A percentile compares a stretch with the other conserved stretches of the same genome.
Evolutionary conservation across 2,329 filamentous ascomycete genomes (phyloP).

Genomic region (Sarocladiaceae sp.): DNA sequence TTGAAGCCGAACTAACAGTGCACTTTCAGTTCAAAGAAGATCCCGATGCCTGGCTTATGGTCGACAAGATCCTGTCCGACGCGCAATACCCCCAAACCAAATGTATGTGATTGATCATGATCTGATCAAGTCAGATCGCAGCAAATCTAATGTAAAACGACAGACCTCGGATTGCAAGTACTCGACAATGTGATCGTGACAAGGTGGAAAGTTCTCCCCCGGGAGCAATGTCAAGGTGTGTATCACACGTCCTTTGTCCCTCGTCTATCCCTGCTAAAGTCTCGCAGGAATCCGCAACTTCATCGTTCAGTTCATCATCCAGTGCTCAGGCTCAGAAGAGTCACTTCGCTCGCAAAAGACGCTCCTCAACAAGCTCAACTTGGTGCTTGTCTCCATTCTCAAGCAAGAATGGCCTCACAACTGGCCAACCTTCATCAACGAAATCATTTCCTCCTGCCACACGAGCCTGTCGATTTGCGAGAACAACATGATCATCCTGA

Average conservation of each 20-base stretch:
- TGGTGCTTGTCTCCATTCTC: conserved; percentile 93
- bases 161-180: conserved; percentile 91
- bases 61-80: conserved; percentile 93
- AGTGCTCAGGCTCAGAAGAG: conserved; percentile 87
- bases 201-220: conserved; percentile 95
- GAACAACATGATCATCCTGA: conserved; percentile 99
- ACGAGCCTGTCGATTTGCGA: conserved; percentile 96
- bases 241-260: conserved; percentile 9
- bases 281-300: conserved; percentile 90
- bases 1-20: conserved; percentile 9
- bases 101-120: conserved; percentile 55
- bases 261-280: conserved; percentile 11
- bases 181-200: conserved; percentile 98
- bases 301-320: conserved; percentile 96
- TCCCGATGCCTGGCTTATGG: conserved; percentile 94
- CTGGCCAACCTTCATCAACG: conserved; percentile 99
- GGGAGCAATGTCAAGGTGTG: conserved; percentile 87
- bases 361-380: conserved; percentile 95
- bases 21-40: conserved; percentile 88
- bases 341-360: conserved; percentile 79
- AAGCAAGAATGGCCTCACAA: conserved; percentile 99
- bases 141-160: neutral
- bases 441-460: conserved; percentile 95
- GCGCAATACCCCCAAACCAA: conserved; percentile 94
- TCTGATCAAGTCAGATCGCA: neutral